Conservation (phyloP, 257 asterid genomes). For the Fraxinus cuspidata region DNA sequence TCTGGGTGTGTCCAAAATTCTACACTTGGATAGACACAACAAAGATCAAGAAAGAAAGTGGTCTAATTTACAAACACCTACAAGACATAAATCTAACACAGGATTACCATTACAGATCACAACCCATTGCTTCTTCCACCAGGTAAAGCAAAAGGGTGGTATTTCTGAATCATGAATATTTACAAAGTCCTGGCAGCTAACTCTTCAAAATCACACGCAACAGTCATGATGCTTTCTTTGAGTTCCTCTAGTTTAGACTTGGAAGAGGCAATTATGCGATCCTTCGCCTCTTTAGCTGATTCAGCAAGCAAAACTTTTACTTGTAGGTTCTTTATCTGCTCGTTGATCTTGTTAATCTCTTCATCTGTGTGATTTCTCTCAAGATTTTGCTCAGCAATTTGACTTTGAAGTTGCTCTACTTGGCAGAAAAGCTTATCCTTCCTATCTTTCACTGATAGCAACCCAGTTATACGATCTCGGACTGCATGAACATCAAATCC, state of each 20-base stretch:
- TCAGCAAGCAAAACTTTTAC: slow-evolving; percentile 37
- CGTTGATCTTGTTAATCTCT: slow-evolving; percentile 47
- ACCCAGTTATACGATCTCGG: slow-evolving; percentile 34
- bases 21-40: not conserved
- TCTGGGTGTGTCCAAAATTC: not conserved
- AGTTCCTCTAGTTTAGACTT: slow-evolving; percentile 33
- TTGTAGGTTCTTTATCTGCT: slow-evolving; percentile 47
- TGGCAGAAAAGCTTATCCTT: slow-evolving; percentile 37
- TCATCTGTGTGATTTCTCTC: slow-evolving; percentile 37
- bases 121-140: not conserved
- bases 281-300: slow-evolving; percentile 39
- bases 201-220: slow-evolving; percentile 33
- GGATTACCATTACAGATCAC: not conserved
- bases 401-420: slow-evolving; percentile 26
- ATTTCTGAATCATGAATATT: not conserved
- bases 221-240: slow-evolving; percentile 26
- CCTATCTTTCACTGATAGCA: slow-evolving; percentile 38
- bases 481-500: slow-evolving; percentile 61
- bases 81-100: not conserved
- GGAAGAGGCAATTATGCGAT: slow-evolving; percentile 34
- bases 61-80: not conserved
- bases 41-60: not conserved
- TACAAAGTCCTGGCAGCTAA: slow-evolving; percentile 23
- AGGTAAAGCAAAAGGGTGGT: not conserved
- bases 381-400: slow-evolving; percentile 29